Base-by-base conservation (phyloP, 163 green algal genomes). In the Prototheca wickerhamii region DNA sequence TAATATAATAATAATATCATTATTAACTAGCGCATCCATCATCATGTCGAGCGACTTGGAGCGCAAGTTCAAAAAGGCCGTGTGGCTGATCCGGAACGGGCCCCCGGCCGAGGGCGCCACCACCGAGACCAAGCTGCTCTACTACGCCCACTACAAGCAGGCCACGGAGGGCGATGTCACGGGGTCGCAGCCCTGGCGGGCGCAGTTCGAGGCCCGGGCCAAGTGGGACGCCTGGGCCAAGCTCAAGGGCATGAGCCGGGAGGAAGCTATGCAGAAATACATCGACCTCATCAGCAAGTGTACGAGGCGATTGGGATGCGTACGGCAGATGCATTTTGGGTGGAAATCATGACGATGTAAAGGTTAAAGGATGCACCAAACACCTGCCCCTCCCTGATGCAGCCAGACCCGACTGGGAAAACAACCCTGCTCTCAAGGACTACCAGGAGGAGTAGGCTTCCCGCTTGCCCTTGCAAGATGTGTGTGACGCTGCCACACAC, bases 171-270 rank as follows among this genome's bases (percentile, higher is more conserved):
- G 84, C 15, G 82, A 91, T 61, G 74, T 84, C 17, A 74, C 73
- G 28, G 68, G 64, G 12, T 23, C 50, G 0, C 76, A 87, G 65
- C 84, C 83, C 18, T 80, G 81, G 68, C 74, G 73, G 17, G 63
- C 89, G 32, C 70, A 70, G 51, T 72, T 80, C 42, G 82, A 92
- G 71, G 84, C 76, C 2, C 68, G 82, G 4, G 77, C 82, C 35
- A 90, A 89, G 65, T 92, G 77, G 76, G 76, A 90, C 44, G 84
- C 82, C 28, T 90, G 84, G 84, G 77, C 75, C 55, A 74, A 71
- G 33, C 32, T 83, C n/a, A 87, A 91, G 69, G 84, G 85, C 34
- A 86, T 84, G 68, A 81, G 61, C 51, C 85, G 77, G 37, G 82
- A 88, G 46, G 84, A 87, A 42, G 82, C 84, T 0, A 88, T 82